Conservation (phyloP, 257 asterid species). For the Euphrasia confusa region DNA sequence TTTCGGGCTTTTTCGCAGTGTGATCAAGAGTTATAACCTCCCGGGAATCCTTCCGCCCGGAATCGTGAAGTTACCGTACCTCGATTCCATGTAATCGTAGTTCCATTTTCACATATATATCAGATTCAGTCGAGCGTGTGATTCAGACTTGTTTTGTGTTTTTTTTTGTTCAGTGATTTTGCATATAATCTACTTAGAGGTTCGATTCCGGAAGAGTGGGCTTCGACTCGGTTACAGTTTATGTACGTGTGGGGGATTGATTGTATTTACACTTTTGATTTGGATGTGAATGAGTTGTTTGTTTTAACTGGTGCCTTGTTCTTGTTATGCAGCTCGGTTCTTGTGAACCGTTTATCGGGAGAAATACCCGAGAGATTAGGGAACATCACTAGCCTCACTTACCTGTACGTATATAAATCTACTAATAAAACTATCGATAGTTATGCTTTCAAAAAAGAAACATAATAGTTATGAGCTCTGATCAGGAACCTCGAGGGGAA, state of each 20-base stretch:
- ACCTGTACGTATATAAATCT: conserved; percentile 35
- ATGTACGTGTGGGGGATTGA: conserved; percentile 54
- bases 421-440: not conserved
- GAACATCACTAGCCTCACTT: conserved; percentile 65
- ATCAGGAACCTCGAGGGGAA: conserved; percentile 81
- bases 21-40: conserved; percentile 63
- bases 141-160: not conserved
- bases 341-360: conserved; percentile 86
- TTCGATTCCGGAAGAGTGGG: conserved; percentile 83
- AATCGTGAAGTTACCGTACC: conserved; percentile 56
- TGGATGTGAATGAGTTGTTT: conserved; percentile 6
- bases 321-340: conserved; percentile 64
- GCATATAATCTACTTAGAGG: conserved; percentile 80
- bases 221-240: conserved; percentile 42
- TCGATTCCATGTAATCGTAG: conserved; percentile 52
- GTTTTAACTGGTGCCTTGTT: conserved; percentile 19
- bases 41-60: conserved; percentile 72
- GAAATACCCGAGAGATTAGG: conserved; percentile 70
- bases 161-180: conserved; percentile 56
- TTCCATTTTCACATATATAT: conserved; percentile 10
- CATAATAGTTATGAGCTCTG: conserved; percentile 13
- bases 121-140: conserved; percentile 7
- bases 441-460: not conserved
- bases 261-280: conserved; percentile 3
- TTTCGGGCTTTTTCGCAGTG: conserved; percentile 39